A percentile compares a stretch with the other conserved stretches of the same genome.
These are phyloP conservation scores for Schoenoplectus triqueter DNA, from an alignment of 202 grass and related monocot species.

Conservation along the genomic window DNA sequence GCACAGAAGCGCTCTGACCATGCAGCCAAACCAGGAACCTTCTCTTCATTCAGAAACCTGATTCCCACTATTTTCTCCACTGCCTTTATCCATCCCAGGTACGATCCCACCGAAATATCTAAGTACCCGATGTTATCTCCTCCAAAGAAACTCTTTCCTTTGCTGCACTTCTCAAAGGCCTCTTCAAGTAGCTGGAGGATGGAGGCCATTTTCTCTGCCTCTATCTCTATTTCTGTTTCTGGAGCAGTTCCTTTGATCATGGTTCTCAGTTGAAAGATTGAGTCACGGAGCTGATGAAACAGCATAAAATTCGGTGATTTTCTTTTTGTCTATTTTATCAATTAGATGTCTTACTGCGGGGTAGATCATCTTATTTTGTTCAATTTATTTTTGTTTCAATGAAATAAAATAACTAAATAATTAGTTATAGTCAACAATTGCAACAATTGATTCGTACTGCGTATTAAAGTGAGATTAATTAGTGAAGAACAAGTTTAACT, in stretches of 20 bases:
- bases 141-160: not conserved
- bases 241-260: not conserved
- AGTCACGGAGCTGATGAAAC: not conserved
- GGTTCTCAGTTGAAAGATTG: not conserved
- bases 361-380: too few species aligned
- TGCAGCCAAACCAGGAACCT: not conserved
- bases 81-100: not conserved
- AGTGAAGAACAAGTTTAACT: not conserved
- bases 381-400: too few species aligned
- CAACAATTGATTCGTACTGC: too few species aligned
- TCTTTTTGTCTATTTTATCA: not conserved
- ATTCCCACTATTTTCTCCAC: not conserved
- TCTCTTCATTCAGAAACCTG: not conserved
- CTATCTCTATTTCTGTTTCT: not conserved
- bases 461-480: not conserved
- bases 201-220: not conserved
- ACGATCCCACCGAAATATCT: not conserved
- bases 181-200: not conserved
- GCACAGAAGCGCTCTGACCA: not conserved
- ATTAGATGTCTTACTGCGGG: not conserved
- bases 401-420: too few species aligned
- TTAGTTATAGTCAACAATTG: too few species aligned
- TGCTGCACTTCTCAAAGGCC: not conserved
- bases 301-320: not conserved
- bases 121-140: not conserved